Evolutionary conservation across 495 filamentous ascomycete genomes (phyloP), one percentile per base, ranked within the genome.

Genomic region (Apodospora peruviana): DNA sequence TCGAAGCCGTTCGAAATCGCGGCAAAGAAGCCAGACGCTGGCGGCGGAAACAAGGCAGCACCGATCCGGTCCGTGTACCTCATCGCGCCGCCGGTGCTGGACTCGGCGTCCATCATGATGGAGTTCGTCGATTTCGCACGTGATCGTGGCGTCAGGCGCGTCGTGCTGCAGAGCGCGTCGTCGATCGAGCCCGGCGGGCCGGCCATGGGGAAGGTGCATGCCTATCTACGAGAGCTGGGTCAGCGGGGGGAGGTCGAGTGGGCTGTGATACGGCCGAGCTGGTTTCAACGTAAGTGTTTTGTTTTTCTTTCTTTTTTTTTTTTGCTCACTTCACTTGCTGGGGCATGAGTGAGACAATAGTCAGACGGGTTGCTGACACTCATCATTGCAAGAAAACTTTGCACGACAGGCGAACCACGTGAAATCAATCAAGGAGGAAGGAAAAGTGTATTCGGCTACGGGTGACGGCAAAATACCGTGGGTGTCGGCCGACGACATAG

Each of bases 401-500:
- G 46, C 55, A 27, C 51, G 65, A 40, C 65, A 68, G 24, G 50
- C 45, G 0, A 51, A 47, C 35, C 60, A 68, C 43, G 40, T 58
- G 8, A n/a, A 25, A 5, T 51, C 64, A 0, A 67, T 79, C 53
- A 61, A 55, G 8, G 56, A 68, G n/a, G 65, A 73, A 48, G 56
- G 61, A 59, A 66, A 63, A 36, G 57, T 79, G 17, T 69, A 72
- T 56, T 72, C 72, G 19, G 69, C 72, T 5, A 65, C 69, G 0
- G 60, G 67, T 12, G 47, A 66, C 16, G 75, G 72, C 16, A 70
- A 66, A 49, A 59, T 78, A 38, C 67, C 71, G 0, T 78, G 71
- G 57, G 56, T 78, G n/a, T 67, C 67, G 17, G 66, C 66, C 5
- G 55, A 69, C 14, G 75, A 78, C 45, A 75, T 79, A 41, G 73